Evolutionary conservation across 139 green algal species (phyloP), one percentile per base, ranked within the genome.

Genomic region (Nannochloris sp.): DNA sequence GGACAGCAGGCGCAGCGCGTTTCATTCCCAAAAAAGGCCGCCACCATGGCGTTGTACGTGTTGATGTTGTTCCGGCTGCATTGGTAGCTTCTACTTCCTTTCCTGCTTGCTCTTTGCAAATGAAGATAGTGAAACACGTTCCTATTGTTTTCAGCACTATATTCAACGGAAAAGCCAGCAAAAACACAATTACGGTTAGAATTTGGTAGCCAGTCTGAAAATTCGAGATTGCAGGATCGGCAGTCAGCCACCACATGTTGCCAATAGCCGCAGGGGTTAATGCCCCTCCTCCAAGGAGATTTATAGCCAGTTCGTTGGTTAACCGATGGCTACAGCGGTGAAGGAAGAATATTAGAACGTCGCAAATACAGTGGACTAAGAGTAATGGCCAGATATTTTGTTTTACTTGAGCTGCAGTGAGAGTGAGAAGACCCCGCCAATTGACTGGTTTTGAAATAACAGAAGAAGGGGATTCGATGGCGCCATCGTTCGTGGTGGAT

Each of bases 191-290:
- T 13, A 54, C 47, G 4, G 65, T 71, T 8, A 80, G 14, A 1
- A 36, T 64, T 65, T 77, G 62, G 46, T 80, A 80, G 10, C 68
- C 68, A 73, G 73, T 74, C 8, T 60, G 12, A 47, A 80, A 80
- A 45, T 80, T 80, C 13, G 73, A 65, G 5, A 80, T 53, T 1
- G 38, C n/a, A 2, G 61, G 61, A 60, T 80, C 60, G 1, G 27
- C 44, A 30, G 10, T 68, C 4, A 79, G 54, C 36, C 44, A 79
- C 72, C 72, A 79, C 42, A 75, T 53, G 45, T 79, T 78, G 36
- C 62, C 61, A 7, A 76, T 60, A 6, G 44, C 44, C 6, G 34
- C 54, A 9, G 59, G 54, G 2, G 55, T 61, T 14, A 66, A 27
- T 10, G 19, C 5, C 0, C 39, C 38, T 27, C 46, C 61, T 15